These are phyloP conservation scores for Starmera dryadoides DNA, from an alignment of 805 yeast genomes.

Conservation along the genomic window DNA sequence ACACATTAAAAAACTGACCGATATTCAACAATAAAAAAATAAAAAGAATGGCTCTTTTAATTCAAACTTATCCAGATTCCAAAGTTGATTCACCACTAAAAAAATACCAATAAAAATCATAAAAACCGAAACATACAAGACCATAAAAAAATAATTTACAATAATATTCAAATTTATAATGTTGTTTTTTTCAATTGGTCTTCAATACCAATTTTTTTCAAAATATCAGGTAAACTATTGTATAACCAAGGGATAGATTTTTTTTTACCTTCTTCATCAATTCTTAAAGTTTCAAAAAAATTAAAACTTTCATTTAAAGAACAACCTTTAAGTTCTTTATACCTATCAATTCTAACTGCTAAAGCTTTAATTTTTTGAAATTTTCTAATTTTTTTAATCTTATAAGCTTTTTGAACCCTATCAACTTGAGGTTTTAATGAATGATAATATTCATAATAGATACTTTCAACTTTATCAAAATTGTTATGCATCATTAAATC, in stretches of 20 bases:
- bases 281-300: conserved; percentile 24
- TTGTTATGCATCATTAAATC: conserved; percentile 24
- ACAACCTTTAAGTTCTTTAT: conserved; percentile 19
- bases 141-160: neutral
- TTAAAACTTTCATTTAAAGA: conserved; percentile 21
- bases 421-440: conserved; percentile 26
- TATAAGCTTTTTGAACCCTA: conserved; percentile 25
- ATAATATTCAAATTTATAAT: no score
- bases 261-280: conserved; percentile 21
- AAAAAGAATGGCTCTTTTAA: no score
- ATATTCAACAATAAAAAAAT: no score
- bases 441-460: conserved; percentile 25
- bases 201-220: conserved; percentile 21
- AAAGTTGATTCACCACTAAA: no score
- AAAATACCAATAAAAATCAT: no score
- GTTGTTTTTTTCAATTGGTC: conserved; percentile 16
- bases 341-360: conserved; percentile 27
- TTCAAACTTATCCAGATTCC: no score
- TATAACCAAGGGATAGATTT: conserved; percentile 30
- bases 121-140: conserved; percentile 9
- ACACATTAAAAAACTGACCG: no score
- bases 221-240: conserved; percentile 24
- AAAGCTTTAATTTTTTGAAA: conserved; percentile 30
- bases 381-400: conserved; percentile 28
- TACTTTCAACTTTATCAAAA: conserved; percentile 24